phyloP scores from a whole-genome alignment of 148 eudicot species.

The Bassia scoparia region DNA sequence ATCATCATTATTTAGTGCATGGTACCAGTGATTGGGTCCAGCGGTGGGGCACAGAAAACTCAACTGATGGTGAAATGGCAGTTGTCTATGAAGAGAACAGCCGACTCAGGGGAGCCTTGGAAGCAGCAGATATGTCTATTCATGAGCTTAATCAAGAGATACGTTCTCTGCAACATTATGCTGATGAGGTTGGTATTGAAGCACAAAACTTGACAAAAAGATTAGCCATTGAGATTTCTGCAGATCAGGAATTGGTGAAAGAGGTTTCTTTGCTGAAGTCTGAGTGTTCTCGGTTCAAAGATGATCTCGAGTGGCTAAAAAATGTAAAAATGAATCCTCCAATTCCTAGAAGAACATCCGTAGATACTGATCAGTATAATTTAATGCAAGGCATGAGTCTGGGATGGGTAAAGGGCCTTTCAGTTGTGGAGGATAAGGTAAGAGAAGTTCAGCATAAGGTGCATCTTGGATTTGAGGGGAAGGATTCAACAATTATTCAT shows the following conservation, averaged over 20 bases:
- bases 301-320: constrained; percentile 55
- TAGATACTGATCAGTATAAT: constrained; percentile 18
- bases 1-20: constrained; percentile 33
- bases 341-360: constrained; percentile 24
- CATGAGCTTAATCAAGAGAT: constrained; percentile 64
- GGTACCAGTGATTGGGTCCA: constrained; percentile 51
- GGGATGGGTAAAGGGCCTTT: constrained; percentile 47
- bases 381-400: constrained; percentile 31
- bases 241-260: constrained; percentile 52
- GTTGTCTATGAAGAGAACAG: constrained; percentile 62
- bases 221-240: constrained; percentile 58
- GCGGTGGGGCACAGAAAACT: constrained; percentile 47
- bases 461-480: constrained; percentile 44
- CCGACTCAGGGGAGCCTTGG: constrained; percentile 59
- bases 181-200: constrained; percentile 62
- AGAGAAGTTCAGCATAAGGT: constrained; percentile 63
- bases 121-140: constrained; percentile 65
- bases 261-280: constrained; percentile 66
- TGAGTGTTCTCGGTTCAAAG: constrained; percentile 65
- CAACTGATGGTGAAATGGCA: constrained; percentile 53
- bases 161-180: constrained; percentile 55
- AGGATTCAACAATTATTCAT: constrained; percentile 49
- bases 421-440: constrained; percentile 51
- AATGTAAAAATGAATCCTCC: constrained; percentile 44
- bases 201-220: constrained; percentile 56